These are phyloP conservation scores for Linanthus parryae DNA, from an alignment of 148 eudicot species.

Conservation along the genomic window DNA sequence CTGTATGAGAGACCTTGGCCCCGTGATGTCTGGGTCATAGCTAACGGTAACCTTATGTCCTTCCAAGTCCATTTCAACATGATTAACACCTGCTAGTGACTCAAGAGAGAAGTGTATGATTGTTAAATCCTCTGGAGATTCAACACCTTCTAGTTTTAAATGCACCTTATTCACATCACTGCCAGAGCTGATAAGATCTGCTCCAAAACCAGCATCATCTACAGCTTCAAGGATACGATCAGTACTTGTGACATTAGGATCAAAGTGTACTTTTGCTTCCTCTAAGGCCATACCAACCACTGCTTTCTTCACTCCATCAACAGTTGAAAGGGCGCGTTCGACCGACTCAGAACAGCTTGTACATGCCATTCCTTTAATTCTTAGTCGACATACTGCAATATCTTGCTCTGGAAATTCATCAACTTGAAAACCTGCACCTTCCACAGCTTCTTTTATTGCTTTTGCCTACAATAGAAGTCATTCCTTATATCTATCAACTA, in stretches of 20 bases:
- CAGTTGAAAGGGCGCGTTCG: constrained; percentile 70
- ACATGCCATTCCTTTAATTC: constrained; percentile 94
- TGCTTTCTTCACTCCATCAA: constrained; percentile 80
- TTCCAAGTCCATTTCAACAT: constrained; percentile 59
- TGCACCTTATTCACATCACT: constrained; percentile 67
- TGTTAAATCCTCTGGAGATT: constrained; percentile 39
- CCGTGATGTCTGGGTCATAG: constrained; percentile 70
- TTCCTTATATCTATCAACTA: not conserved
- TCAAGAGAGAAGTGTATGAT: constrained; percentile 49
- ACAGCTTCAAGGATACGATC: constrained; percentile 56
- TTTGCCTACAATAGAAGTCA: constrained; percentile 39
- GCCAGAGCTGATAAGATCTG: constrained; percentile 73
- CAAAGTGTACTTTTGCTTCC: constrained; percentile 95
- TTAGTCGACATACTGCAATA: constrained; percentile 64
- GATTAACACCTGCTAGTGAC: constrained; percentile 56
- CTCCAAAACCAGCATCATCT: constrained; percentile 90
- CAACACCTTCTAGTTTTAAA: constrained; percentile 62
- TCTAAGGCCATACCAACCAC: constrained; percentile 92
- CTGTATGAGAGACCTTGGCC: constrained; percentile 82
- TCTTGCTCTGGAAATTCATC: constrained; percentile 67
- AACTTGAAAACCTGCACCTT: constrained; percentile 76
- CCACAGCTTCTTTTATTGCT: constrained; percentile 68
- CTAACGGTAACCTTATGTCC: constrained; percentile 42
- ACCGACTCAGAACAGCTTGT: constrained; percentile 91
- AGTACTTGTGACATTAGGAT: constrained; percentile 54